Evolutionary conservation across 441 rosid species (phyloP).

Genomic region (Jatropha multifida): DNA sequence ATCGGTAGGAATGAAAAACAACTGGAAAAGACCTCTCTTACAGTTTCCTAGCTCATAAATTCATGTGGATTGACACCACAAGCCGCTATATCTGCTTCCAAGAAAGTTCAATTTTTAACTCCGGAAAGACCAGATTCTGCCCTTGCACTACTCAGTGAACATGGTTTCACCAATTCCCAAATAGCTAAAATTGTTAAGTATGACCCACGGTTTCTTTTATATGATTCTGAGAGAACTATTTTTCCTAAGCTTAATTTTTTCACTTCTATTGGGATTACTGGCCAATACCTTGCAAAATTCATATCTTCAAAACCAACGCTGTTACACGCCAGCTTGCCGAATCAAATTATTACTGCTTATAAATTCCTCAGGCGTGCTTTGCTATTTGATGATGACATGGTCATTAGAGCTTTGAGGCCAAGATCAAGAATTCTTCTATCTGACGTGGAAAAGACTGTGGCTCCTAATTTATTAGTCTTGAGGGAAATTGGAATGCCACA

Average conservation of each 20-base stretch:
- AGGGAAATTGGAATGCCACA: not conserved
- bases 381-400: not conserved
- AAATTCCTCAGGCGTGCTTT: not conserved
- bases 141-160: constrained; percentile 21
- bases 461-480: not conserved
- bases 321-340: not conserved
- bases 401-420: not conserved
- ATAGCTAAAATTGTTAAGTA: constrained; percentile 18
- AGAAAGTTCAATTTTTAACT: not conserved
- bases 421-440: not conserved
- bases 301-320: not conserved
- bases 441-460: not conserved
- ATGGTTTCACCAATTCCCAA: constrained; percentile 32
- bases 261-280: too few relatives aligned
- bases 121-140: not conserved
- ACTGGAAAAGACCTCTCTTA: too few relatives aligned
- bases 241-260: constrained; percentile 41
- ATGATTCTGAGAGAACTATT: constrained; percentile 22
- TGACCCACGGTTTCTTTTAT: constrained; percentile 20
- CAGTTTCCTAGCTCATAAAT: too few relatives aligned
- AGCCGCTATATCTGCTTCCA: not conserved
- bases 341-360: not conserved
- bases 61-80: too few relatives aligned
- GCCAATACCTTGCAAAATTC: too few relatives aligned
- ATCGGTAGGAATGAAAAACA: too few relatives aligned